Base-by-base conservation (phyloP, 257 asterid species). In the Solanum chaucha region DNA sequence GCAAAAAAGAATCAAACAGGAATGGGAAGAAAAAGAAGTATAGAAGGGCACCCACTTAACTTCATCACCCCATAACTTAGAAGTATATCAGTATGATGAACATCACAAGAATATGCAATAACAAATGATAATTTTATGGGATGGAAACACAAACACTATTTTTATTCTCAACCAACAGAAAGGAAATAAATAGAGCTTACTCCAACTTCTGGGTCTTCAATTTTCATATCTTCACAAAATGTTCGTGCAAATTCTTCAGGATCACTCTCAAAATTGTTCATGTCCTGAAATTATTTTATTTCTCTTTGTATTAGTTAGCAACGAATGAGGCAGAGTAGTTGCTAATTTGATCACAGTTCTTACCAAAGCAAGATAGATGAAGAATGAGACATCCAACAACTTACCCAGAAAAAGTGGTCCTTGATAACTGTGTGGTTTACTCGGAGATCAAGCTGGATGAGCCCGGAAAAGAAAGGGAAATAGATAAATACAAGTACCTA, bases 221-320 rank as follows among this genome's bases (percentile, higher is more conserved):
- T 95, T 89, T 92, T 96, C 98, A 95, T 87, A 91, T 97, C 99
- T 88, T 94, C 92, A 93, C 99, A 96, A 89, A 97, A 95, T 4
- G 86, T 91, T 90, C 98, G 93, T 59, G 99, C 96, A 91, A 96
- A 97, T 92, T 96, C 99, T 92, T 97, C 99, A 51, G 99, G 99
- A 87, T 97, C 98, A 59, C 99, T 96, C 92, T 97, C 99, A 91
- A 95, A 97, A 92, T 96, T 97, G 95, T 97, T 97, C 91, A 96
- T 90, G 90, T 97, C 99, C 99, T 97, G 98, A 94, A 90, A 87
- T 86, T 61, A 36, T n/a, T 72, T 85, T 36, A 28, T 36, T 71
- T 32, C 40, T 87, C 61, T 36, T 80, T 65, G 41, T 81, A 70
- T 85, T 26, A 55, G 68, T 85, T 20, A 55, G 85, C 30, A 81